Percentiles rank a stretch among this genome's conserved stretches.
These are phyloP conservation scores for Dothiorella sarmentorum DNA, from an alignment of 2,329 filamentous ascomycete genomes.

Conservation along the genomic window DNA sequence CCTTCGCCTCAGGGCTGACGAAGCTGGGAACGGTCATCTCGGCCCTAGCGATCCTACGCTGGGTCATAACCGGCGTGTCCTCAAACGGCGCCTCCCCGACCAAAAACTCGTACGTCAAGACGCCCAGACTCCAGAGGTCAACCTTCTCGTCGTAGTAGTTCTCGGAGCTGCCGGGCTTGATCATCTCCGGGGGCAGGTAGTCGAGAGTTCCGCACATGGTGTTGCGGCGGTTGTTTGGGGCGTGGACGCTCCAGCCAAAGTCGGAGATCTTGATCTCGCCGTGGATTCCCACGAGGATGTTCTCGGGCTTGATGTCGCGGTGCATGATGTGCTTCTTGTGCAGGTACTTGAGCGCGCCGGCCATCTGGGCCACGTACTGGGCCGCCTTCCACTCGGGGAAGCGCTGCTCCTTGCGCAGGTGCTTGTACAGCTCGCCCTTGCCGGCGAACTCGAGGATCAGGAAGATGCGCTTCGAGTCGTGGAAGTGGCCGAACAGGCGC, in stretches of 20 bases:
- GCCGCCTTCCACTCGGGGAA: slow-evolving; percentile 86
- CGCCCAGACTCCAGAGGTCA: slow-evolving; percentile 92
- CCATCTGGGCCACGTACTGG: slow-evolving; percentile 87
- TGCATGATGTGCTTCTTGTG: slow-evolving; percentile 98
- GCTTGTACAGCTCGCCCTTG: slow-evolving; percentile 85
- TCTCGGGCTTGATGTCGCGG: slow-evolving; percentile 95
- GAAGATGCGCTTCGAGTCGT: slow-evolving; percentile 84
- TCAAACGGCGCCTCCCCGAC: slow-evolving; percentile 97
- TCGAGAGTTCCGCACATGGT: slow-evolving; percentile 98
- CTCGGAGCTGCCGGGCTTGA: slow-evolving; percentile 73
- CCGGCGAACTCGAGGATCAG: slow-evolving; percentile 83
- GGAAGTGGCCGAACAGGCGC: slow-evolving; percentile 81
- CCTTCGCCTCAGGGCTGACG: slow-evolving; percentile 83
- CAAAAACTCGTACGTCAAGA: slow-evolving; percentile 93
- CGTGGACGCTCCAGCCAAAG: slow-evolving; percentile 98
- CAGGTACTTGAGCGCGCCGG: slow-evolving; percentile 81
- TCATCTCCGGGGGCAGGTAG: slow-evolving; percentile 97
- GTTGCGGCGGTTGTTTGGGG: slow-evolving; percentile 86
- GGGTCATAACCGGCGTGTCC: slow-evolving; percentile 91
- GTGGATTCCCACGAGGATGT: slow-evolving; percentile 92
- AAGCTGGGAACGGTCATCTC: slow-evolving; percentile 93
- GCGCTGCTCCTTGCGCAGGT: slow-evolving; percentile 70
- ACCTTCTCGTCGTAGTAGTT: slow-evolving; percentile 95
- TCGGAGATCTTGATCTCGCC: slow-evolving; percentile 98
- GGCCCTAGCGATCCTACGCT: slow-evolving; percentile 78